Base-by-base conservation (phyloP, 2,329 filamentous ascomycete genomes). In the Volutella citrinella region DNA sequence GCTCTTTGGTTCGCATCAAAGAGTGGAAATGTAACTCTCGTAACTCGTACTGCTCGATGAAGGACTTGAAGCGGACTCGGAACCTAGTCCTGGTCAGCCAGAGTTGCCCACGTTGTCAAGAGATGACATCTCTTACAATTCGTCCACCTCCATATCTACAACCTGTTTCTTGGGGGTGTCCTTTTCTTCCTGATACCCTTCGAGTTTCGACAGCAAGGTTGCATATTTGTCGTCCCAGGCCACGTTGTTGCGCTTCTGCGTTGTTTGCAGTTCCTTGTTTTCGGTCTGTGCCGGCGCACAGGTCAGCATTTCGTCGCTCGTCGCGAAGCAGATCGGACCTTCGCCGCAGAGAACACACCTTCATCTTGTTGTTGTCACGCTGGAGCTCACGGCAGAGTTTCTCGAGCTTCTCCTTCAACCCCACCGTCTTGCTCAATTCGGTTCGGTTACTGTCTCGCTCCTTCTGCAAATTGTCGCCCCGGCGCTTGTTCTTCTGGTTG, bases 291-390 rank as follows among this genome's bases (percentile, higher is more conserved):
- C 18, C n/a, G n/a, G n/a, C 19, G 24, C 27, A 18, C 27, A 24
- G 21, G 42, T 62, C 43, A 63, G 57, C 35, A 31, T 29, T 14
- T 14, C 20, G 15, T n/a, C n/a, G n/a, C n/a, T n/a, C n/a, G n/a
- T n/a, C n/a, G n/a, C n/a, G n/a, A n/a, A n/a, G n/a, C n/a, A n/a
- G n/a, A n/a, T n/a, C n/a, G n/a, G n/a, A n/a, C n/a, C n/a, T n/a
- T n/a, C n/a, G n/a, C n/a, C n/a, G n/a, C n/a, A n/a, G n/a, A n/a
- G 12, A 30, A 59, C 68, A 50, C 64, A 93, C 87, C 83, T 97
- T 97, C 47, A 98, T 80, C 66, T 95, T 94, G 65, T 97, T 97
- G 63, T 98, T 98, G 57, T 98, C 93, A 53, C 91, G 86, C 41
- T 94, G 93, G 35, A 98, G 74, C 62, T 98, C 93, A 36, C 93